phyloP scores from a whole-genome alignment of 2,329 filamentous ascomycete species.

The Penicillium sp. region DNA sequence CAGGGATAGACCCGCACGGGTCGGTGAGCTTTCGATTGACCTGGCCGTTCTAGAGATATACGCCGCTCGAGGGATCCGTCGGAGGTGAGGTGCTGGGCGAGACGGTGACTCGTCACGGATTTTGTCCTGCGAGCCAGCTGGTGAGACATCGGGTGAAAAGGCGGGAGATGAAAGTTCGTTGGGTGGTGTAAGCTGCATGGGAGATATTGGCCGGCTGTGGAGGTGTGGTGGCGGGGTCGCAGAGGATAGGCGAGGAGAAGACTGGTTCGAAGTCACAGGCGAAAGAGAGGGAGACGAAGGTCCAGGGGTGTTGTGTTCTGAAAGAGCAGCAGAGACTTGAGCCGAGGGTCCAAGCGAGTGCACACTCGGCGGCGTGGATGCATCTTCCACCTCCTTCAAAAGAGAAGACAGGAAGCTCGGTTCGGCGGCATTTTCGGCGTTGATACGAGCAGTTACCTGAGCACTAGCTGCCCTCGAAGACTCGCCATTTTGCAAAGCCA shows the following conservation, averaged over 20 bases:
- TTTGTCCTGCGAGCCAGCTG: conserved; percentile 57
- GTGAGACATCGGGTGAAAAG: conserved; percentile 75
- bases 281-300: conserved; percentile 50
- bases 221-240: conserved; percentile 45
- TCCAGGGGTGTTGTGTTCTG: conserved; percentile 44
- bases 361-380: conserved; percentile 37
- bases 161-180: conserved; percentile 37
- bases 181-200: conserved; percentile 40
- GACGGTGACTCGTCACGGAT: conserved; percentile 17
- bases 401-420: conserved; percentile 87
- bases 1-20: conserved; percentile 69
- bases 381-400: conserved; percentile 81
- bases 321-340: conserved; percentile 41
- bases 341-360: conserved; percentile 38
- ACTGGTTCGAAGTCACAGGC: conserved; percentile 45
- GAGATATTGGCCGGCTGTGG: conserved; percentile 40
- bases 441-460: conserved; percentile 38
- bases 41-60: conserved; percentile 34
- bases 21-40: conserved; percentile 70
- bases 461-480: conserved; percentile 41
- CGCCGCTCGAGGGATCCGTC: conserved; percentile 33
- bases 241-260: conserved; percentile 45
- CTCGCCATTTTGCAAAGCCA: conserved; percentile 48
- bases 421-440: conserved; percentile 51
- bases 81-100: conserved; percentile 23